Evolutionary conservation across 495 filamentous ascomycete genomes (phyloP).

Genomic region (Podospora didyma): DNA sequence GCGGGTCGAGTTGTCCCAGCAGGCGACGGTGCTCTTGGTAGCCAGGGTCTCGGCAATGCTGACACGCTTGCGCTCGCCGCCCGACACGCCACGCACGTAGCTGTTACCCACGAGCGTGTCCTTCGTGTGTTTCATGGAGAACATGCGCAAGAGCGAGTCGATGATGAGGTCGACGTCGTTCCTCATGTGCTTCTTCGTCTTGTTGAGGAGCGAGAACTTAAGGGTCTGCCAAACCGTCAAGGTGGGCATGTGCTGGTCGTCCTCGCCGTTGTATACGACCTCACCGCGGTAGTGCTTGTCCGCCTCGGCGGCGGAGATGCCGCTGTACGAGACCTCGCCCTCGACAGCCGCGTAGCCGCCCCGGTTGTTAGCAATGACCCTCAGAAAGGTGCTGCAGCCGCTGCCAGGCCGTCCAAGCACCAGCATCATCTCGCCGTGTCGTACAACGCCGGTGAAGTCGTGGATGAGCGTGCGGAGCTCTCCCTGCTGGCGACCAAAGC

Average conservation of each 20-base stretch:
- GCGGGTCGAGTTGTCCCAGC: constrained; percentile 72
- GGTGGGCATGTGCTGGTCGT: constrained; percentile 74
- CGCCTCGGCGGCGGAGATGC: constrained; percentile 67
- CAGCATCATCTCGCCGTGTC: constrained; percentile 77
- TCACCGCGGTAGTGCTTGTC: constrained; percentile 70
- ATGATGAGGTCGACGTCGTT: constrained; percentile 66
- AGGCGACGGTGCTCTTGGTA: constrained; percentile 45
- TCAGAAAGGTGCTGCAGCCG: constrained; percentile 78
- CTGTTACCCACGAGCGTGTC: constrained; percentile 84
- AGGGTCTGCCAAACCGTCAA: constrained; percentile 78
- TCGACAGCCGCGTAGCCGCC: constrained; percentile 60
- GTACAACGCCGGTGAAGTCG: constrained; percentile 74
- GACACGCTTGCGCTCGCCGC: constrained; percentile 56
- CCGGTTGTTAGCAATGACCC: constrained; percentile 70
- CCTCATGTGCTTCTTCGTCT: constrained; percentile 70
- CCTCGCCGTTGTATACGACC: constrained; percentile 79
- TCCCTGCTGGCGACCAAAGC: constrained; percentile 31
- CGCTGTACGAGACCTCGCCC: constrained; percentile 73
- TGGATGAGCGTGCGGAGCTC: constrained; percentile 60
- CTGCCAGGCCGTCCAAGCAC: constrained; percentile 77
- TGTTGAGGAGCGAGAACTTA: constrained; percentile 78
- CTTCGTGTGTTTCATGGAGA: constrained; percentile 72
- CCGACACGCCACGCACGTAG: constrained; percentile 69
- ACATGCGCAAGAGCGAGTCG: constrained; percentile 67
- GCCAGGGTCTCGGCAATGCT: constrained; percentile 50